Base-by-base conservation (phyloP, 305 asterid genomes). In the Euphrasia arctica region DNA sequence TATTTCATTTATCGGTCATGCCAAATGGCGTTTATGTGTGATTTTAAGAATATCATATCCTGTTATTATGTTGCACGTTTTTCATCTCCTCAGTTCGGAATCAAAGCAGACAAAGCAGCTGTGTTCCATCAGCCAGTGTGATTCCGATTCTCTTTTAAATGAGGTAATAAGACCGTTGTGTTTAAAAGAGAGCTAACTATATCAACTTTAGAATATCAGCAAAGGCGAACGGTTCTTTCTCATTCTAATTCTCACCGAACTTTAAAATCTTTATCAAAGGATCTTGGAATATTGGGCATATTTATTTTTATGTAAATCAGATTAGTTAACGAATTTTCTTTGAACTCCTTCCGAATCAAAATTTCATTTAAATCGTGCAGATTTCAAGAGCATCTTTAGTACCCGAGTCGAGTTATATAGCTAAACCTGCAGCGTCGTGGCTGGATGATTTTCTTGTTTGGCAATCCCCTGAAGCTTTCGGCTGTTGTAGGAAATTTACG, bases 351-450 rank as follows among this genome's bases (percentile, higher is more conserved):
- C 22, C 22, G 22, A 18, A 18, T 18, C 22, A 18, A 18, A 18
- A 18, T 18, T 18, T 18, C 22, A 18, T 18, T 18, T 18, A 18
- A 18, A 18, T 18, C 67, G 66, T 78, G 83, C 86, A 93, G 99
- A 93, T 93, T 64, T 76, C 99, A 39, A 83, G 87, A 80, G 97
- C 96, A 65, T 90, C 97, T 74, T 82, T 86, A 70, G 78, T 73
- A 62, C 92, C 99, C 9, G 90, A 90, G 77, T 84, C 95, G 31
- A 93, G 97, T 73, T 86, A 93, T 67, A 86, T 93, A 71, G 97
- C 99, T 66, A 93, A 93, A 82, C 99, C 99, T 4, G 99, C 99
- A 58, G 99, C 99, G 62, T 93, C 99, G 34, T 93, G 99, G 99
- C 94, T 93, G 27, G 99, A 93, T 56, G 99, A 93, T 82, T 93